A percentile compares a stretch with the other conserved stretches of the same genome.
Conservation (phyloP, 768 basidiomycete genomes). For the Pleurotus sapidus region DNA sequence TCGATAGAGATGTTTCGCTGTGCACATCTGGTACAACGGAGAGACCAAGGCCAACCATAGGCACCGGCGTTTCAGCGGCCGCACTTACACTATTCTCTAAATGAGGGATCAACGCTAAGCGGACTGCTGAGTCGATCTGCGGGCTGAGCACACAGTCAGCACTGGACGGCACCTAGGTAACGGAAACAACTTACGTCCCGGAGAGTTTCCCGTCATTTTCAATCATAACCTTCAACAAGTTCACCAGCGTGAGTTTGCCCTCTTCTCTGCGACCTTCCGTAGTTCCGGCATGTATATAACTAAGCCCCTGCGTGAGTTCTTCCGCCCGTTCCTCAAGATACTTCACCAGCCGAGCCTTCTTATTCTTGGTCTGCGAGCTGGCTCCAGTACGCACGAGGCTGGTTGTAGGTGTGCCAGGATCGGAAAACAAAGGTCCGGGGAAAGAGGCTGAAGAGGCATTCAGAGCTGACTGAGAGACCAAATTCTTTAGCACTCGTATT, state of each 20-base stretch:
- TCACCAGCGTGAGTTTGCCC: slow-evolving; percentile 72
- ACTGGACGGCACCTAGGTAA: slow-evolving; percentile 21
- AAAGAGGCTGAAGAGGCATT: slow-evolving; percentile 55
- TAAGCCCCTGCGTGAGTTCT: slow-evolving; percentile 75
- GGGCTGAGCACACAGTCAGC: slow-evolving; percentile 1
- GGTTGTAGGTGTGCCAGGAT: slow-evolving; percentile 61
- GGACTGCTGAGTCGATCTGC: slow-evolving; percentile 71
- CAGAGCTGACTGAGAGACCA: slow-evolving; percentile 67
- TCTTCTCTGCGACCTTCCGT: slow-evolving; percentile 61
- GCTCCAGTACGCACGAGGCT: slow-evolving; percentile 71
- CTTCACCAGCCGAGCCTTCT: slow-evolving; percentile 72
- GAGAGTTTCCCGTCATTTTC: slow-evolving; percentile 86
- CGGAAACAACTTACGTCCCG: slow-evolving; percentile 58
- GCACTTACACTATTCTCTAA: slow-evolving; percentile 29
- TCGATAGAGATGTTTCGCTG: slow-evolving; percentile 54
- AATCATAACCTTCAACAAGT: slow-evolving; percentile 74
- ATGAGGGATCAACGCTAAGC: slow-evolving; percentile 66
- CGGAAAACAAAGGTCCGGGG: slow-evolving; percentile 87
- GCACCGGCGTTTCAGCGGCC: slow-evolving; percentile 11
- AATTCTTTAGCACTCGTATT: slow-evolving; percentile 61
- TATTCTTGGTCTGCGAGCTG: slow-evolving; percentile 68
- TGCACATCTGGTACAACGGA: slow-evolving; percentile 16
- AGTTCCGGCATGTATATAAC: slow-evolving; percentile 57
- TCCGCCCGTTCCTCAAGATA: slow-evolving; percentile 75
- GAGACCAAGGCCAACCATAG: slow-evolving; percentile 18